Base-by-base conservation (phyloP, 164 flowering plant genomes). In the Vitis cinerea region DNA sequence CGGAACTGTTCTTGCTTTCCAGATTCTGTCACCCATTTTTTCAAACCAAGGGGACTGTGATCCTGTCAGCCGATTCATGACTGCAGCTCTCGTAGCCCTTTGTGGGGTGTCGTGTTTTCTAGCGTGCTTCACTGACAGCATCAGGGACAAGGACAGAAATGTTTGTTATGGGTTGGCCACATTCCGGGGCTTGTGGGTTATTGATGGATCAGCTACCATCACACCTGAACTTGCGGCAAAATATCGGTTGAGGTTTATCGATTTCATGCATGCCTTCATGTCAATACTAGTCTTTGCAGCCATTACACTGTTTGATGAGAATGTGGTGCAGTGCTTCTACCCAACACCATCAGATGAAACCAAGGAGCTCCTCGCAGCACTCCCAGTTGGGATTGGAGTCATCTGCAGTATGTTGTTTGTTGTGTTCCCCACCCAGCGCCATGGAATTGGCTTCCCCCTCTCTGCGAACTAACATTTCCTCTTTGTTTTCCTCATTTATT, bases 371-470 rank as follows among this genome's bases (percentile, higher is more conserved):
- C 61, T 58, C 10, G 23, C 10, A 9, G 61, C 23, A 2, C 7
- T 58, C 10, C 61, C 61, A 2, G 10, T 58, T 10, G 61, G 23
- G 27, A 23, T 58, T 23, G 61, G 61, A 19, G 61, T 58, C 19
- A 16, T 58, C 19, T 58, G 61, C 19, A 58, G 17, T 23, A 9
- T 15, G 10, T 19, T 58, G 17, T 58, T 58, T 19, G 10, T 58
- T 4, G 23, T 13, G 17, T 58, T 9, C 10, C 61, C 61, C n/a
- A 9, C 61, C 61, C 10, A 13, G 10, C 61, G 61, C 61, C 61
- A 58, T 58, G 61, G 61, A 58, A 19, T 58, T 19, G 61, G 61
- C 61, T 58, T 58, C 19, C 61, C 61, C 10, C 61, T 58, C 19
- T 58, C 61, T 16, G 44, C 44, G 7, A 37, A 37, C 44, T 37